Evolutionary conservation across 176 grass and related monocot genomes (phyloP).

Genomic region (Ananas comosus): DNA sequence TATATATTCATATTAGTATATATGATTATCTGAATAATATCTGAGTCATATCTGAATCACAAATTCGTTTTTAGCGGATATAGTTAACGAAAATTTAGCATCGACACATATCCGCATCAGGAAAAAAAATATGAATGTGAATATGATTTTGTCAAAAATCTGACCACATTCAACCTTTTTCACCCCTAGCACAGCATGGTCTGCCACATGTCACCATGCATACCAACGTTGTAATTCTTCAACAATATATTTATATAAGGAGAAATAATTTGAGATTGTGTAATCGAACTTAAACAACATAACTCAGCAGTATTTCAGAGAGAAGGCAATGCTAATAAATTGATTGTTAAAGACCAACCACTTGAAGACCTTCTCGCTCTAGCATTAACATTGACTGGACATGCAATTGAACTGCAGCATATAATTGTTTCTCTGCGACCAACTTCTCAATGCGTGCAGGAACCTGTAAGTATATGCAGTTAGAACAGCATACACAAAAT

Average conservation of each 20-base stretch:
- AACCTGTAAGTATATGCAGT: constrained; percentile 42
- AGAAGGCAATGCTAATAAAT: background rate
- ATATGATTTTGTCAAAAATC: too few species aligned
- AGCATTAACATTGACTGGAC: constrained; percentile 86
- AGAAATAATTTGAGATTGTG: background rate
- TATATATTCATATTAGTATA: too few species aligned
- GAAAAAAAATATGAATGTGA: too few species aligned
- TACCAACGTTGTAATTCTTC: background rate
- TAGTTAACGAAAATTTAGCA: too few species aligned
- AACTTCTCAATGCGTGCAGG: constrained; percentile 88
- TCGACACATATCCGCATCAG: too few species aligned
- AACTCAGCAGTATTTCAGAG: background rate
- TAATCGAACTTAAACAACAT: background rate
- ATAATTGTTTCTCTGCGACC: constrained; percentile 80
- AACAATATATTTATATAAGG: background rate
- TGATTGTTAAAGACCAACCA: constrained; percentile 45
- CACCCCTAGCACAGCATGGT: too few species aligned
- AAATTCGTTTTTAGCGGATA: too few species aligned
- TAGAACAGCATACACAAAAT: background rate
- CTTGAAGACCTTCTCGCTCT: constrained; percentile 98
- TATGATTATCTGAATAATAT: too few species aligned
- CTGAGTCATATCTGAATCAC: too few species aligned
- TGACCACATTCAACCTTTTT: too few species aligned
- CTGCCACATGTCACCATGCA: background rate
- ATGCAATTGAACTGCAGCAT: constrained; percentile 92